Conservation (phyloP, 306 rosid species). For the Glycine tomentella region DNA sequence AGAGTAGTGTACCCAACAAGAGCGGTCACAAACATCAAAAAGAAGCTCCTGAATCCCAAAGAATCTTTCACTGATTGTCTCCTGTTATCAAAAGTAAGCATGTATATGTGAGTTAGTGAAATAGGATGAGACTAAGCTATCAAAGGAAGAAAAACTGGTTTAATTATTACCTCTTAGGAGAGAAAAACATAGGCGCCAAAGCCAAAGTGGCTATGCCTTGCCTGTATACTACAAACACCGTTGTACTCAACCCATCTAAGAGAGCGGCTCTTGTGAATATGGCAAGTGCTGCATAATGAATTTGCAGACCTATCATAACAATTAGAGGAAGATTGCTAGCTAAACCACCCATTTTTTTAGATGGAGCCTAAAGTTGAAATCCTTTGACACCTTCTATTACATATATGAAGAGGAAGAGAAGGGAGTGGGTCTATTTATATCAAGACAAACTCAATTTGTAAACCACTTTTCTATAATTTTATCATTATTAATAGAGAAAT, state of each 20-base stretch:
- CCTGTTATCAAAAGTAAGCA: slow-evolving; percentile 43
- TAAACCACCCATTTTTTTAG: slow-evolving; percentile 51
- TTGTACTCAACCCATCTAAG: slow-evolving; percentile 70
- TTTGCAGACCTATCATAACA: slow-evolving; percentile 62
- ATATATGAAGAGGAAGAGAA: background rate
- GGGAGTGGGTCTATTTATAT: slow-evolving; percentile 6
- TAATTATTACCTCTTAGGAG: slow-evolving; percentile 45
- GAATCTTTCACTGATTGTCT: slow-evolving; percentile 51
- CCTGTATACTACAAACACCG: slow-evolving; percentile 67
- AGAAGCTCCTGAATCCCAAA: slow-evolving; percentile 58
- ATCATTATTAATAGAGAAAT: background rate
- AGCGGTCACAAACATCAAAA: slow-evolving; percentile 62
- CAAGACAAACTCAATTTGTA: background rate
- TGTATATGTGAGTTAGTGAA: background rate
- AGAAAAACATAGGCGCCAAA: slow-evolving; percentile 58
- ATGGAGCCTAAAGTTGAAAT: background rate
- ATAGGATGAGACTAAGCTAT: background rate
- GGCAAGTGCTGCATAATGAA: slow-evolving; percentile 64
- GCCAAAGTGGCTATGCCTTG: slow-evolving; percentile 73
- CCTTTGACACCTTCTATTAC: background rate
- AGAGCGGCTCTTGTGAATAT: slow-evolving; percentile 72
- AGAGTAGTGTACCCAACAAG: slow-evolving; percentile 61
- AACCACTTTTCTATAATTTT: background rate
- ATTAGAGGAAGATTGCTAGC: slow-evolving; percentile 54
- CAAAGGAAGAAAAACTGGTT: background rate